Evolutionary conservation across 1,284 basidiomycete genomes (phyloP), one percentile per base, ranked within the genome.

Genomic region (Ceratobasidium sp.): DNA sequence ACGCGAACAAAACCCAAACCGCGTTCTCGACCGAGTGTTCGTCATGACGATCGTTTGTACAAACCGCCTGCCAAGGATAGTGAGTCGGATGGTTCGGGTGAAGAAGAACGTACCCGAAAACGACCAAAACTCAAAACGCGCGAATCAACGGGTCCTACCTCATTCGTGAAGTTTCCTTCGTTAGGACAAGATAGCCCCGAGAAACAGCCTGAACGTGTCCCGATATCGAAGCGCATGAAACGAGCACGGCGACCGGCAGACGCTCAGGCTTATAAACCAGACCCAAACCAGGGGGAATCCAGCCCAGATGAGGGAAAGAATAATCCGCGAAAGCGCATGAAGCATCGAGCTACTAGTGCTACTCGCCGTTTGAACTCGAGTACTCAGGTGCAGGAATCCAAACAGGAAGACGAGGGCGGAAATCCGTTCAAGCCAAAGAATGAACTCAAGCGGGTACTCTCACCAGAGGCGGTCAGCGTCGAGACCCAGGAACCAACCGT

Each of bases 111-210:
- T 26, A 58, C 33, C 13, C 68, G 68, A 28, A 71, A 71, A 31
- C 53, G 54, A 15, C 39, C 51, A 20, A 68, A 68, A n/a, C 35
- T 17, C 60, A 53, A 42, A 28, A 31, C 20, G 17, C 28, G 33
- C 3, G 28, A 33, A 13, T 47, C 68, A 56, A 26, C 20, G n/a
- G 68, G 53, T 6, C n/a, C 54, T 26, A 60, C 53, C 20, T 71
- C 68, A 7, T 60, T 39, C 26, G 68, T 71, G 31, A 71, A 71
- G 39, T 71, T 71, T 54, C 68, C 68, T 47, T 56, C 68, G 28
- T 39, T 71, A 15, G 68, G 68, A 58, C 53, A 39, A n/a, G 68
- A 71, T 35, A 71, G 68, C 54, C 68, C 68, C 17, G 51, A 71
- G 68, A 71, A 71, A 26, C 68, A 53, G 23, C 37, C 54, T 6